Base-by-base conservation (phyloP, 2,329 filamentous ascomycete species). In the Penicillium freii region DNA sequence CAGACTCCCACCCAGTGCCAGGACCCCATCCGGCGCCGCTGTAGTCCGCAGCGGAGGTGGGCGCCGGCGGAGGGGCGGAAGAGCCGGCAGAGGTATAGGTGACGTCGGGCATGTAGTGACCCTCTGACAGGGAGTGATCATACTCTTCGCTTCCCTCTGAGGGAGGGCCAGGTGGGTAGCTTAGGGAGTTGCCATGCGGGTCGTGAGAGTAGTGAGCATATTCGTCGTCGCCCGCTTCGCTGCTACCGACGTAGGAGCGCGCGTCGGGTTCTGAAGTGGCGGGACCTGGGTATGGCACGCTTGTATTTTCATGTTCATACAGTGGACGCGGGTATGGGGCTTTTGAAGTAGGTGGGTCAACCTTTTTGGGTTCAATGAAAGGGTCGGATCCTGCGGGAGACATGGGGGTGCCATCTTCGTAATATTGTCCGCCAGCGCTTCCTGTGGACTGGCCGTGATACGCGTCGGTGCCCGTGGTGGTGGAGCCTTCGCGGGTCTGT, bases 1-100 rank as follows among this genome's bases (percentile, higher is more conserved):
- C 79, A n/a, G 78, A 76, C 62, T 94, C 90, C 90, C 91, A 95
- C 17, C 84, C 87, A 2, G 86, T 82, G 1, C 84, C 83, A 8
- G 81, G 74, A n/a, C 80, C 86, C 73, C 87, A 91, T 23, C 83
- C 86, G 44, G 84, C 78, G 44, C 87, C 88, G 5, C 82, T 80
- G 69, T 91, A 91, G 66, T 91, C 88, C 19, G 83, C 76, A 4
- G 54, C 42, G 21, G 69, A 61, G 59, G 72, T 66, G 60, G 75
- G 65, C 56, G 73, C 59, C 67, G 75, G 68, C 25, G 64, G 66
- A 25, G 60, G 62, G 6, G 61, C 71, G 23, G 67, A 69, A 48
- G 64, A 59, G 15, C 65, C 58, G 8, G 62, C 66, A 13, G 68
- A 59, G 19, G 59, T 58, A 53, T 70, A 75, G 23, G 62, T 68